Percentiles rank a stretch among this genome's conserved stretches.
Evolutionary conservation across 2,329 filamentous ascomycete species (phyloP).

Genomic region (Blumeriella jaapii): DNA sequence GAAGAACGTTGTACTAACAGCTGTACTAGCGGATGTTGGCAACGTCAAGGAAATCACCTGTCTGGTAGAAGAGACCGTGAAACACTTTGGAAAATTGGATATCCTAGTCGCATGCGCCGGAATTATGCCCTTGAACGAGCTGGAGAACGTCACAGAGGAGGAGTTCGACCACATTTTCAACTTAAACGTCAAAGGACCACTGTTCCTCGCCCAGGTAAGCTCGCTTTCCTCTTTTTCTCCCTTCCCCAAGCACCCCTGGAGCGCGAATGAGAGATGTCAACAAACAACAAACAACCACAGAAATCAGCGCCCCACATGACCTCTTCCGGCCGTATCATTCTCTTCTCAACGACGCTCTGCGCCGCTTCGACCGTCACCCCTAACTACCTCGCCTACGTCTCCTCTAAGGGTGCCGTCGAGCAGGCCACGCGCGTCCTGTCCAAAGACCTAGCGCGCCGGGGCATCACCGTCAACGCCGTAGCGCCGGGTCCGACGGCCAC

Average conservation of each 20-base stretch:
- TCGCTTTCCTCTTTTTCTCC: neutral
- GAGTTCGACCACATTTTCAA: conserved; percentile 38
- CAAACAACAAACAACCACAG: conserved; percentile 22
- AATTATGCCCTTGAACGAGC: conserved; percentile 36
- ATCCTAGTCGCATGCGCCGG: conserved; percentile 47
- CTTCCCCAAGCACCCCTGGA: no score
- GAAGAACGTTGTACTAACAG: no score
- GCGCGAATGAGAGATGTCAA: neutral
- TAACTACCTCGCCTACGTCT: conserved; percentile 35
- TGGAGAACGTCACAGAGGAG: conserved; percentile 38
- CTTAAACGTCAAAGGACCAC: conserved; percentile 46
- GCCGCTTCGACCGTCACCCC: conserved; percentile 30
- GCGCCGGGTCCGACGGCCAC: conserved; percentile 41
- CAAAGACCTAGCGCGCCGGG: conserved; percentile 37
- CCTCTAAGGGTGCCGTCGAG: conserved; percentile 42
- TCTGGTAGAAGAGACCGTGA: conserved; percentile 38
- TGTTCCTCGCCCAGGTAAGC: conserved; percentile 37
- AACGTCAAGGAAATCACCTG: conserved; percentile 34
- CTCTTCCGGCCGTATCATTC: conserved; percentile 37
- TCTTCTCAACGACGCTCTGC: conserved; percentile 37
- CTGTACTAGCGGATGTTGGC: conserved; percentile 45
- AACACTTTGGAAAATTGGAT: conserved; percentile 44
- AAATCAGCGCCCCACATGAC: conserved; percentile 41
- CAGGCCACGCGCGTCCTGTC: conserved; percentile 39
- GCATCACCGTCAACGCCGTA: conserved; percentile 39